Percentiles rank a stretch among this genome's conserved stretches.
Evolutionary conservation across 225 moss, liverwort and hornwort genomes (phyloP).

Genomic region (Asterella californica): DNA sequence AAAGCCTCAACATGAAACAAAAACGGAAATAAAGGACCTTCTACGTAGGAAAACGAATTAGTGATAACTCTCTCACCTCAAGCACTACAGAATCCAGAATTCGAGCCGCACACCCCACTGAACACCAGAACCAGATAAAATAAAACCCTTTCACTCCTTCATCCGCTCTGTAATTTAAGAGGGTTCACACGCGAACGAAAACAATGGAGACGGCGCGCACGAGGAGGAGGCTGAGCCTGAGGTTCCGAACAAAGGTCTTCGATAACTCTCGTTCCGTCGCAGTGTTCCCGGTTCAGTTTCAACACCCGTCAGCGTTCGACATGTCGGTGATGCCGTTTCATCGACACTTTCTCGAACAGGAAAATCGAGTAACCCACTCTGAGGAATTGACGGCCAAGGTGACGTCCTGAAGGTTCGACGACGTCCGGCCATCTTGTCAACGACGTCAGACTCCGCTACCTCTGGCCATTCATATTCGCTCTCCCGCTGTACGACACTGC

Average conservation of each 20-base stretch:
- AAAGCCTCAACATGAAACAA: no score
- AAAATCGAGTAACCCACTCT: background rate
- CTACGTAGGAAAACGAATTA: no score
- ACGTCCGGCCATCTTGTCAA: background rate
- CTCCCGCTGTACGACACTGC: background rate
- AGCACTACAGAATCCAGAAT: no score
- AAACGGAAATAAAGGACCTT: no score
- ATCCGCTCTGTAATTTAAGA: background rate
- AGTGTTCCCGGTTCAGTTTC: background rate
- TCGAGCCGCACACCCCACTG: background rate
- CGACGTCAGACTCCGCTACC: background rate
- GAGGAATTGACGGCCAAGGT: background rate
- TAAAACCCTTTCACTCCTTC: background rate
- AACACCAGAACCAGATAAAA: background rate
- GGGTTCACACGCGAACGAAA: background rate
- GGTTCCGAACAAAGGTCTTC: background rate
- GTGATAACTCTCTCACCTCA: no score
- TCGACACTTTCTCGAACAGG: background rate
- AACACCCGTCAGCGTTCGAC: background rate
- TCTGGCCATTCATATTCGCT: background rate
- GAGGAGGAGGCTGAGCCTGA: background rate
- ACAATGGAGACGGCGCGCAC: background rate
- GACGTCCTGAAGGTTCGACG: background rate
- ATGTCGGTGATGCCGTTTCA: background rate
- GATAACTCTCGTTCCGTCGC: background rate